Base-by-base conservation (phyloP, 2,329 filamentous ascomycete species). In the Diaporthe nobilis region DNA sequence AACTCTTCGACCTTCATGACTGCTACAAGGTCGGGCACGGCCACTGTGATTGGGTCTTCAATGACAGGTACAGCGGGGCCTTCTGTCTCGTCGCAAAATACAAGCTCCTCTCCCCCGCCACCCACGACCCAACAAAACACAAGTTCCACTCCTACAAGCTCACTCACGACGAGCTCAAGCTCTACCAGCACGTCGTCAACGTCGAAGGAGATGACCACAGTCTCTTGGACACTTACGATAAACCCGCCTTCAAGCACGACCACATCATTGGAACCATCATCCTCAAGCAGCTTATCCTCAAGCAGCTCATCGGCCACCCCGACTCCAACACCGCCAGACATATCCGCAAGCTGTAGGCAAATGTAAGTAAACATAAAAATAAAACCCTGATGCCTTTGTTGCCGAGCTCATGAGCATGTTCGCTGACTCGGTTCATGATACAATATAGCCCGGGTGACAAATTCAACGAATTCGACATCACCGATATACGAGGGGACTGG, bases 401-500 rank as follows among this genome's bases (percentile, higher is more conserved):
- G n/a, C 10, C 10, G 8, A 47, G 28, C 42, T 9, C 20, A 49
- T 34, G 42, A 20, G 17, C 28, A 4, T 20, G 7, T 49, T 34
- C 2, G 20, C 44, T 67, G 42, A 67, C 61, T 8, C 6, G 7
- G 39, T 7, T 49, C 44, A n/a, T 51, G 4, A 34, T 51, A 17
- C 37, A 49, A 37, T 37, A 34, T n/a, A 67, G 63, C 12, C 20
- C 28, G 1, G 63, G 15, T 15, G 12, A 7, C 22, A 20, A 15
- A 2, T 12, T 5, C 0, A 9, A 51, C 17, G 6, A 9, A 4
- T 67, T 51, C 44, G 20, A 37, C 4, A 51, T 67, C 31, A 51
- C 63, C 44, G 44, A 67, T 12, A 51, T 67, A 34, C 28, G 63
- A 3, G 63, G 63, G 2, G 63, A 67, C 42, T 67, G 63, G 63